Evolutionary conservation across 2,329 filamentous ascomycete genomes (phyloP), one percentile per base, ranked within the genome.

Genomic region (Aspergillus cejpii): DNA sequence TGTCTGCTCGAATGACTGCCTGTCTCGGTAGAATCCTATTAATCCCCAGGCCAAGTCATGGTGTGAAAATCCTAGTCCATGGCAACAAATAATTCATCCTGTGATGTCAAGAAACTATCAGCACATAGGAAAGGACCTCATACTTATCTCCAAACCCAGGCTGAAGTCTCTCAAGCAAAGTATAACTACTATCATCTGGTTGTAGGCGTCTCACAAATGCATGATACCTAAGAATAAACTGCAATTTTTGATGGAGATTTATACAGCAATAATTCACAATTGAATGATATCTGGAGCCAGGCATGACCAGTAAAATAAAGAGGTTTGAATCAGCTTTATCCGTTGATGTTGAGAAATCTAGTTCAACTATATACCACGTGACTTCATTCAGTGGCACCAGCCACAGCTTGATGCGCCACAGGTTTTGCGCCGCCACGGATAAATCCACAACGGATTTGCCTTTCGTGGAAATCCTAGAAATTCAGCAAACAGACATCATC

Each of bases 391-490:
- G 19, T 5, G 2, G 27, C 45, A 58, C 55, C 52, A 63, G 62
- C 65, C 64, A 66, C 59, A 52, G 21, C 5, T 8, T 17, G 14
- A 20, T 53, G 58, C 63, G 64, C 65, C 64, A 67, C 64, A 49
- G 41, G 37, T 45, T 53, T 50, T 59, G 58, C 55, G 54, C 52
- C 53, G 56, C 59, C 50, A 47, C 44, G 56, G 63, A 63, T 55
- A 67, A 68, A 67, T 68, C 65, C 65, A 68, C 65, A 68, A 68
- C 63, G 61, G 63, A 64, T 55, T 63, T 56, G 56, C 60, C 59
- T 66, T 62, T 59, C 55, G 60, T 58, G 58, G 60, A 65, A 65
- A 61, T 65, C 61, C 57, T 45, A 64, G 62, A 67, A 66, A 66
- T 65, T 66, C 58, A 63, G 57, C 60, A 55, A 48, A 42, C 37